phyloP scores from a whole-genome alignment of 805 yeast genomes.

The Lachancea sp. region DNA sequence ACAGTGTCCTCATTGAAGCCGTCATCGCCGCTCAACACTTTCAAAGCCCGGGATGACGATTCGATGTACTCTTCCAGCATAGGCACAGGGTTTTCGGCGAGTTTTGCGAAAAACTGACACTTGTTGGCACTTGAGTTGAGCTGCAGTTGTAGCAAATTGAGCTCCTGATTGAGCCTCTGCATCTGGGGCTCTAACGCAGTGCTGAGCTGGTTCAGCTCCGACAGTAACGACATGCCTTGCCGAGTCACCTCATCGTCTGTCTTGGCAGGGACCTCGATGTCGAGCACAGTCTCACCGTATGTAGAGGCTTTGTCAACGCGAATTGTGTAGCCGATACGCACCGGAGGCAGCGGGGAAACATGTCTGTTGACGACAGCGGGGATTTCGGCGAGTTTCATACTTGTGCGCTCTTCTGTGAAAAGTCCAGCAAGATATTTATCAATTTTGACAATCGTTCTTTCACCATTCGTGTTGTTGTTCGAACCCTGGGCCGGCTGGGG shows the following conservation, averaged over 20 bases:
- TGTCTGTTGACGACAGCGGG: conserved; percentile 41
- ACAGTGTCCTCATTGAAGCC: conserved; percentile 85
- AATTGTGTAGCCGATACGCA: conserved; percentile 66
- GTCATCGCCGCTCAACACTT: conserved; percentile 82
- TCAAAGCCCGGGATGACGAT: conserved; percentile 77
- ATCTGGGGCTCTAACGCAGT: conserved; percentile 36
- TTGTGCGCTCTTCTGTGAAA: conserved; percentile 25
- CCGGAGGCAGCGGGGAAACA: conserved; percentile 71
- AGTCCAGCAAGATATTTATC: conserved; percentile 41
- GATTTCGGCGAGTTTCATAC: conserved; percentile 46
- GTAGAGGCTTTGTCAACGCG: conserved; percentile 73
- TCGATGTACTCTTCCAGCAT: conserved; percentile 69
- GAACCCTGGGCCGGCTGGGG: conserved; percentile 6
- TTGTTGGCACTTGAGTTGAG: conserved; percentile 52
- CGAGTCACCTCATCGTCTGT: conserved; percentile 24
- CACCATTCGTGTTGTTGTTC: conserved; percentile 35
- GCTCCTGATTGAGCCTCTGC: conserved; percentile 38
- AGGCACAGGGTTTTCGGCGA: conserved; percentile 70
- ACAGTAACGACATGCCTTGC: conserved; percentile 25
- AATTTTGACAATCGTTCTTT: conserved; percentile 46
- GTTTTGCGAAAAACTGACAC: conserved; percentile 68
- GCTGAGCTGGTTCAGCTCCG: conserved; percentile 27
- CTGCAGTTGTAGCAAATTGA: conserved; percentile 42
- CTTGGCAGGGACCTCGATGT: conserved; percentile 55
- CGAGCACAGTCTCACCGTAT: conserved; percentile 73